Conservation (phyloP, 2,329 filamentous ascomycete genomes). For the Botrytis medusae region DNA sequence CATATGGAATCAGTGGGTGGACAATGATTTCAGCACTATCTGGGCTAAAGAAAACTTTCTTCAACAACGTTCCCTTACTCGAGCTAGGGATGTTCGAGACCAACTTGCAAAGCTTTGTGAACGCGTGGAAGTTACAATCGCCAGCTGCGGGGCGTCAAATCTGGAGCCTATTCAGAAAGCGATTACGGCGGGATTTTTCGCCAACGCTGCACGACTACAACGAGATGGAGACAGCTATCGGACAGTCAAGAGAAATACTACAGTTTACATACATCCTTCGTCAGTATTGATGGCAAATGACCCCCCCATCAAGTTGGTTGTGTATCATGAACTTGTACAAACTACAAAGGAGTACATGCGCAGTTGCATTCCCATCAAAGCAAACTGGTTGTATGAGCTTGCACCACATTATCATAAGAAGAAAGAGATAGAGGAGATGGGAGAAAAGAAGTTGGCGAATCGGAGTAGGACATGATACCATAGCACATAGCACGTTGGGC, state of each 20-base stretch:
- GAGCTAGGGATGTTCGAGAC: conserved; percentile 87
- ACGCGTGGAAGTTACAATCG: conserved; percentile 78
- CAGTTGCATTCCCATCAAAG: conserved; percentile 78
- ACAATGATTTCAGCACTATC: conserved; percentile 81
- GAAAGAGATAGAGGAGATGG: conserved; percentile 80
- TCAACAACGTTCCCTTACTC: conserved; percentile 83
- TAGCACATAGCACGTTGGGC: neutral
- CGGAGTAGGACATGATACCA: conserved; percentile 13
- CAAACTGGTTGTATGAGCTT: conserved; percentile 82
- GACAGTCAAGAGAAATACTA: conserved; percentile 86
- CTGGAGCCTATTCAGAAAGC: conserved; percentile 80
- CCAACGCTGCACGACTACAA: conserved; percentile 82
- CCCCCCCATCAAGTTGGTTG: conserved; percentile 75
- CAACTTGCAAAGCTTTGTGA: conserved; percentile 92
- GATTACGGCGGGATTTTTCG: conserved; percentile 89
- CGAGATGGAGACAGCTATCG: conserved; percentile 84
- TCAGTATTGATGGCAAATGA: conserved; percentile 76
- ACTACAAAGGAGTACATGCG: conserved; percentile 93
- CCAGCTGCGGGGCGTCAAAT: conserved; percentile 68
- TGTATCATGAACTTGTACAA: conserved; percentile 81
- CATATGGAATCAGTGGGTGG: conserved; percentile 94
- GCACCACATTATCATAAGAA: conserved; percentile 95
- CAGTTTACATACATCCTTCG: conserved; percentile 88
- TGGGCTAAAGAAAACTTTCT: conserved; percentile 94
- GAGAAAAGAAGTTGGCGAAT: conserved; percentile 75